These are phyloP conservation scores for Phialocephala sp. DNA, from an alignment of 2,329 filamentous ascomycete species.

Conservation along the genomic window DNA sequence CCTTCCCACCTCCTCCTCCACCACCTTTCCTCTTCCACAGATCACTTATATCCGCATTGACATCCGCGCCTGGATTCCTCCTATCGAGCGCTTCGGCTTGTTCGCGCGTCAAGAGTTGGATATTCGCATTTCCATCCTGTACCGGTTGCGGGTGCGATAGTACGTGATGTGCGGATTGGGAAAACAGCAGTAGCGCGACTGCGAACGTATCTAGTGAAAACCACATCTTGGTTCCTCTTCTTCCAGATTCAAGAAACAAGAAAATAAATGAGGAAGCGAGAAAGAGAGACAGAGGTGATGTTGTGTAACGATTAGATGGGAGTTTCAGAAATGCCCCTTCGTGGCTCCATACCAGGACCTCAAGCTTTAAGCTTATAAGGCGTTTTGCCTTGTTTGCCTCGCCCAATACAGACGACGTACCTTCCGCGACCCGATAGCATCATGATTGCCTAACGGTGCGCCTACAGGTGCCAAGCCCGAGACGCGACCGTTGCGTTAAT, in stretches of 20 bases:
- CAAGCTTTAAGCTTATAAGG: neutral
- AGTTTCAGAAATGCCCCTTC: neutral
- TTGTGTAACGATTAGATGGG: neutral
- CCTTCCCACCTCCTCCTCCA: slow-evolving; percentile 58
- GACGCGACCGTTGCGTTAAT: too few species aligned
- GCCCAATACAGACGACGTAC: too few species aligned
- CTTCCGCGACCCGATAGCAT: neutral
- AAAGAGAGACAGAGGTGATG: neutral
- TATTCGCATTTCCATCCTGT: slow-evolving; percentile 11
- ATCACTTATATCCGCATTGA: slow-evolving; percentile 41
- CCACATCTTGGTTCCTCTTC: slow-evolving; percentile 26
- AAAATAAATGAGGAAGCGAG: neutral
- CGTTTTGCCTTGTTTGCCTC: neutral
- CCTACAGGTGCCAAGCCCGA: neutral
- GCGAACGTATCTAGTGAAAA: slow-evolving; percentile 25
- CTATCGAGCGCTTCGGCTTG: slow-evolving; percentile 16
- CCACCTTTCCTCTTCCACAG: slow-evolving; percentile 67
- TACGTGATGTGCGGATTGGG: slow-evolving; percentile 20
- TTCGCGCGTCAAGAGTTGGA: slow-evolving; percentile 31
- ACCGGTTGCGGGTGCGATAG: slow-evolving; percentile 34
- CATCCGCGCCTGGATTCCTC: slow-evolving; percentile 1
- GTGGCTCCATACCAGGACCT: neutral
- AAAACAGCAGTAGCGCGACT: slow-evolving; percentile 31
- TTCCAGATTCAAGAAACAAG: neutral
- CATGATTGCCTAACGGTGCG: neutral